Evolutionary conservation across 23 red algal species (phyloP).

Genomic region (Cyanidioschyzon merolae): DNA sequence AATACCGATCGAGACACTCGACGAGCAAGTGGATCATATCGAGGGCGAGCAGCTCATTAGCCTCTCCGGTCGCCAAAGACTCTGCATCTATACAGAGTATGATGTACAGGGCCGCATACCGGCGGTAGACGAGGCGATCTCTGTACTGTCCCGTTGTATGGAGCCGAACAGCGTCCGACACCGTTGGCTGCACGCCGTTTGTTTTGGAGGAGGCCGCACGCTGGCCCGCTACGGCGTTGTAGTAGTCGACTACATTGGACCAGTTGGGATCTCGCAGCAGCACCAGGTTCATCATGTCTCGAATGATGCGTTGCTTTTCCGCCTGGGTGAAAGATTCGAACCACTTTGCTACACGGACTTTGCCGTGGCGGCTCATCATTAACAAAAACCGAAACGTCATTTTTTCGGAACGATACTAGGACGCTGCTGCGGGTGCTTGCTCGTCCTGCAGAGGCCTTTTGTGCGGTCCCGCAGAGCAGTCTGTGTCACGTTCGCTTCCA

Average conservation of each 20-base stretch:
- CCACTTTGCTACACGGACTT: slow-evolving; percentile 88
- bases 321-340: slow-evolving; percentile 62
- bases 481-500: no score
- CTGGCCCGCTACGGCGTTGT: background rate
- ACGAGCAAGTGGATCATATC: slow-evolving; percentile 86
- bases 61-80: slow-evolving; percentile 11
- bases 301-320: slow-evolving; percentile 38
- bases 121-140: background rate
- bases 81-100: slow-evolving; percentile 39
- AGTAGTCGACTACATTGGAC: slow-evolving; percentile 81
- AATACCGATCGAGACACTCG: slow-evolving; percentile 88
- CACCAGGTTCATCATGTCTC: slow-evolving; percentile 50
- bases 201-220: background rate
- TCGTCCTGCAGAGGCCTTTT: no score
- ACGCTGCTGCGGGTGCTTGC: no score
- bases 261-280: slow-evolving; percentile 51
- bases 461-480: no score
- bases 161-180: background rate
- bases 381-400: slow-evolving; percentile 76
- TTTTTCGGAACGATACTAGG: background rate
- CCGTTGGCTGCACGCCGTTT: background rate
- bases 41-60: slow-evolving; percentile 76
- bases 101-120: slow-evolving; percentile 78
- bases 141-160: background rate
- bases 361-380: slow-evolving; percentile 85